These are phyloP conservation scores for Dryas drummondii DNA, from an alignment of 306 rosid genomes.

Conservation along the genomic window DNA sequence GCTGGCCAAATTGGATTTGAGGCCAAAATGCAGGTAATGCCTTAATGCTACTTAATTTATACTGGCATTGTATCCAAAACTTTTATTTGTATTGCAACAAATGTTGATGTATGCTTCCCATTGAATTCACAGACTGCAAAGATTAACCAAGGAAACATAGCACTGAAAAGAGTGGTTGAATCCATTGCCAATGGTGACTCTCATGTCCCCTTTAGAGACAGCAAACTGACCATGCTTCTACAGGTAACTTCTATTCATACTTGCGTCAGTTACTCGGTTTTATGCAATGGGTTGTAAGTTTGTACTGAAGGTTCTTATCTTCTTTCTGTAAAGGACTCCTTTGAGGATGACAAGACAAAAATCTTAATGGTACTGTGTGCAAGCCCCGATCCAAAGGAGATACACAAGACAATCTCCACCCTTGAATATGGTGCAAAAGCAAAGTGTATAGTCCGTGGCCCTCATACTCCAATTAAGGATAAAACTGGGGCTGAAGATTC, in stretches of 20 bases:
- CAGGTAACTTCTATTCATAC: slow-evolving; percentile 54
- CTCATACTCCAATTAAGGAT: slow-evolving; percentile 74
- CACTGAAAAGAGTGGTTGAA: slow-evolving; percentile 95
- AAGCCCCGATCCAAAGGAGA: slow-evolving; percentile 92
- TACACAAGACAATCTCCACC: slow-evolving; percentile 93
- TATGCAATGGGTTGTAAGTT: slow-evolving; percentile 19
- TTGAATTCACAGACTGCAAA: slow-evolving; percentile 71
- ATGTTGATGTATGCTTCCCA: not conserved
- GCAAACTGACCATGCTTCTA: slow-evolving; percentile 99
- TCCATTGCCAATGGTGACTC: slow-evolving; percentile 99
- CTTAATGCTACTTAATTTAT: not conserved
- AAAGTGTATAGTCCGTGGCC: slow-evolving; percentile 94
- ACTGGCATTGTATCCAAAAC: slow-evolving; percentile 1
- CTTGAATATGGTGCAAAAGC: slow-evolving; percentile 99
- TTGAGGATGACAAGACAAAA: slow-evolving; percentile 95
- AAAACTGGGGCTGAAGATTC: slow-evolving; percentile 58
- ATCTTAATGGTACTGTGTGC: slow-evolving; percentile 94
- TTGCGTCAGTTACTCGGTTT: slow-evolving; percentile 13
- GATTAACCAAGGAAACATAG: slow-evolving; percentile 94
- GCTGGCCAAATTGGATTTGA: slow-evolving; percentile 98
- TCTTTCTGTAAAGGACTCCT: slow-evolving; percentile 71
- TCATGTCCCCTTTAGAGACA: slow-evolving; percentile 97
- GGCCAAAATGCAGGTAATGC: slow-evolving; percentile 95
- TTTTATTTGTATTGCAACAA: not conserved
- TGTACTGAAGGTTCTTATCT: slow-evolving; percentile 16